Evolutionary conservation across 2,329 filamentous ascomycete genomes (phyloP).

Genomic region (Cytospora mali): DNA sequence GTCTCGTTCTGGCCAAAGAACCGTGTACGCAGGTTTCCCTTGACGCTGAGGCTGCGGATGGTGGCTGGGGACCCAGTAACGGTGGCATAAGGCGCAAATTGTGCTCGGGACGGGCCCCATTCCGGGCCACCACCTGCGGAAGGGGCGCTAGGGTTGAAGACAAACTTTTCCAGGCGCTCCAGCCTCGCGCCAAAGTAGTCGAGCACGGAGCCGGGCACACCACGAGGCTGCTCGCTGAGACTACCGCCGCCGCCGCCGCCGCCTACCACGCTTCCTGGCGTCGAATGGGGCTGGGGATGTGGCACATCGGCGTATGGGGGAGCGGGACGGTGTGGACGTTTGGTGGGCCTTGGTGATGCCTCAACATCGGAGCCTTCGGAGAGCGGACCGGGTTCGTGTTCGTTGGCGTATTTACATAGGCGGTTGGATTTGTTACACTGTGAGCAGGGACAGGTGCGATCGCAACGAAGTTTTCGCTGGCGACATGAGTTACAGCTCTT

Average conservation of each 20-base stretch:
- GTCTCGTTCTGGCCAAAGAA: conserved; percentile 58
- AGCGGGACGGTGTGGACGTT: conserved; percentile 37
- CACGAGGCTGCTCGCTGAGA: conserved; percentile 32
- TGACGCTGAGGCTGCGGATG: conserved; percentile 54
- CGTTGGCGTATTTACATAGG: conserved; percentile 54
- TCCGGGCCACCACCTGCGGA: conserved; percentile 25
- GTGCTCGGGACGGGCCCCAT: conserved; percentile 16
- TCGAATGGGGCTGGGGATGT: conserved; percentile 12
- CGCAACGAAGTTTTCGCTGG: conserved; percentile 60
- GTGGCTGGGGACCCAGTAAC: conserved; percentile 42
- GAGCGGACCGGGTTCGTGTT: conserved; percentile 47
- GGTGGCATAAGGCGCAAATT: conserved; percentile 29
- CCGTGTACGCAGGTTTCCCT: conserved; percentile 51
- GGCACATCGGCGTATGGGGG: conserved; percentile 22
- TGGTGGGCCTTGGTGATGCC: conserved; percentile 33
- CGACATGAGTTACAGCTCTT: conserved; percentile 61
- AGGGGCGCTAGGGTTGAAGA: conserved; percentile 35
- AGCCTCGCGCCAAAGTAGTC: conserved; percentile 54
- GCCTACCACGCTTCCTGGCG: conserved; percentile 7
- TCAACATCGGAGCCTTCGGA: conserved; percentile 48
- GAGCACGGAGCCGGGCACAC: conserved; percentile 33
- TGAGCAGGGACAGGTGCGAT: conserved; percentile 58
- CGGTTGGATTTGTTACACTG: conserved; percentile 62
- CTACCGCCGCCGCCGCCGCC: not conserved
- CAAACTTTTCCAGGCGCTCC: conserved; percentile 56